Evolutionary conservation across 2,329 filamentous ascomycete genomes (phyloP), one percentile per base, ranked within the genome.

Genomic region (Periglandula ipomoeae): DNA sequence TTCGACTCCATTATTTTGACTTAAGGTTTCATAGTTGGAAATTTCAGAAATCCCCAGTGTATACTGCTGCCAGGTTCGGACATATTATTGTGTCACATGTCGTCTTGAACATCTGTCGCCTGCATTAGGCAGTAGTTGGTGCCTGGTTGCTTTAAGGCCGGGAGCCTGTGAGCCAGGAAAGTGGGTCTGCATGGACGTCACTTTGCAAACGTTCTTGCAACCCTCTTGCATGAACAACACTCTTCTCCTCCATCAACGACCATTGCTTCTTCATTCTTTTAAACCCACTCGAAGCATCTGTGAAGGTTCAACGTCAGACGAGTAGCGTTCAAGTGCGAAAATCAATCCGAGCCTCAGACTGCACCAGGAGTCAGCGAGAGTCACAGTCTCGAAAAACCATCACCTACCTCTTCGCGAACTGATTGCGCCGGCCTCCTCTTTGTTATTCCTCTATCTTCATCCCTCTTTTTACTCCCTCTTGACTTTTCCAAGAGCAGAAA

Each of bases 101-200:
- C n/a, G n/a, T n/a, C n/a, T n/a, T n/a, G n/a, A n/a, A n/a, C n/a
- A n/a, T n/a, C n/a, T n/a, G n/a, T n/a, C n/a, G n/a, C n/a, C n/a
- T n/a, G n/a, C n/a, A n/a, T n/a, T n/a, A n/a, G n/a, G n/a, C n/a
- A n/a, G 34, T 20, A 13, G n/a, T 10, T 27, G 34, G 34, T 41
- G 46, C 24, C 38, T 47, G 46, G 37, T 23, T 20, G 11, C 20
- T 34, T 10, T 5, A 22, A 17, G 42, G 20, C 39, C 9, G 20
- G 34, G 10, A 19, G 17, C 24, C n/a, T 4, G 35, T 34, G 26
- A 44, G 15, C 26, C 20, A 30, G 19, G 47, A 41, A 42, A 50
- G 45, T 45, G 49, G 49, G 41, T 23, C 24, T 15, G 15, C 11
- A 11, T 37, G 39, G 52, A 59, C 56, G 56, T 59, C 56, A 58